A percentile compares a stretch with the other conserved stretches of the same genome.
Evolutionary conservation across 2,329 filamentous ascomycete genomes (phyloP).

Genomic region (Westerdykella sp.): DNA sequence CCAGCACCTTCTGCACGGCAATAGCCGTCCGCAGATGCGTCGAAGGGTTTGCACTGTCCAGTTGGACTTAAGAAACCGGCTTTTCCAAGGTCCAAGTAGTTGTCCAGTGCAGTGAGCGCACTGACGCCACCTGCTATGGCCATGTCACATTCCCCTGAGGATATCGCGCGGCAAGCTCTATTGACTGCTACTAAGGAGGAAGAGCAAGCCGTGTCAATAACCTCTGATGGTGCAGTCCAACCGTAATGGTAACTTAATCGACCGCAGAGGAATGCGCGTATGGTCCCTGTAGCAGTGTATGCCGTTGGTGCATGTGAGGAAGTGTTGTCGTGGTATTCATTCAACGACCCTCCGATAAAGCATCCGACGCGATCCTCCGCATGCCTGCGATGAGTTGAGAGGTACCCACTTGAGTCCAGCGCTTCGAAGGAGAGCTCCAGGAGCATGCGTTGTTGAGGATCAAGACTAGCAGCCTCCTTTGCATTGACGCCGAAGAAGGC

Average conservation of each 20-base stretch:
- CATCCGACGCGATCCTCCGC: constrained; percentile 22
- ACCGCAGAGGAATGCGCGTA: constrained; percentile 19
- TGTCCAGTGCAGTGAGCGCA: constrained; percentile 25
- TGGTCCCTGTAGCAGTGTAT: constrained; percentile 15
- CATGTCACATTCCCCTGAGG: constrained; percentile 20
- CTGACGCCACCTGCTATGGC: constrained; percentile 37
- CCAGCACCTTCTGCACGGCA: constrained; percentile 49
- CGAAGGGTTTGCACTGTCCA: constrained; percentile 42
- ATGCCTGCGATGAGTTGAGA: constrained; percentile 5
- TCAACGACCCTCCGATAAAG: constrained; percentile 27
- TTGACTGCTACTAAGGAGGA: constrained; percentile 28
- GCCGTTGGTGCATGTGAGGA: constrained; percentile 10
- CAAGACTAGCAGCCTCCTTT: constrained; percentile 18
- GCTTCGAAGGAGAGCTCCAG: constrained; percentile 33
- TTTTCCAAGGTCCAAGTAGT: constrained; percentile 29
- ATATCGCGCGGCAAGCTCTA: constrained; percentile 21
- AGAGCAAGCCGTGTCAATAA: constrained; percentile 35
- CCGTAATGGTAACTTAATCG: constrained; percentile 23
- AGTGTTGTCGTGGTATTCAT: constrained; percentile 26
- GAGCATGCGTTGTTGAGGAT: constrained; percentile 23
- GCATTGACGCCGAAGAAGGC: constrained; percentile 19
- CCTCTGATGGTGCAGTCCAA: constrained; percentile 20
- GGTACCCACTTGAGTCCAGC: constrained; percentile 33
- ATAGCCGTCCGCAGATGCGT: constrained; percentile 46
- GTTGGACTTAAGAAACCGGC: constrained; percentile 41